Conservation (phyloP, 2,329 filamentous ascomycete species). For the Calonectria ilicicola region DNA sequence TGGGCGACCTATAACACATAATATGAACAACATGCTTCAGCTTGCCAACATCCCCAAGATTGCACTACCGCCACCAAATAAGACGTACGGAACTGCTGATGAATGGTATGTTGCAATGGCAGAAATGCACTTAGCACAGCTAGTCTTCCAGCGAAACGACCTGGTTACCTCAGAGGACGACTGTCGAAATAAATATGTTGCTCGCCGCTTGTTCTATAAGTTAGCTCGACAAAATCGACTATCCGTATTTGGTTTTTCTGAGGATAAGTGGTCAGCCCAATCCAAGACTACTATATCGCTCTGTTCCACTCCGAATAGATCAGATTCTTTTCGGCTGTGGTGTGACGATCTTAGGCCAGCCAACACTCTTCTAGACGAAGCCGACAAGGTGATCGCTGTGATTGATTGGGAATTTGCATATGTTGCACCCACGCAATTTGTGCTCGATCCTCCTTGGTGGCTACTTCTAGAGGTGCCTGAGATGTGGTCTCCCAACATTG, state of each 20-base stretch:
- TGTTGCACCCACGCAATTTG: slow-evolving; percentile 48
- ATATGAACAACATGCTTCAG: slow-evolving; percentile 1
- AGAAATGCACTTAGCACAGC: background rate
- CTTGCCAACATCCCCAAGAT: background rate
- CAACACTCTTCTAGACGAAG: slow-evolving; percentile 48
- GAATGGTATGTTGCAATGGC: slow-evolving; percentile 1
- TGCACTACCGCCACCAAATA: background rate
- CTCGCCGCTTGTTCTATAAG: slow-evolving; percentile 45
- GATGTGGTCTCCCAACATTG: slow-evolving; percentile 46
- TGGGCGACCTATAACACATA: background rate
- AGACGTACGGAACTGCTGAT: background rate
- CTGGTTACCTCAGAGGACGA: background rate
- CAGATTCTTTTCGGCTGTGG: slow-evolving; percentile 43
- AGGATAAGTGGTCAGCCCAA: slow-evolving; percentile 47
- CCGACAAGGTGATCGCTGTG: slow-evolving; percentile 37
- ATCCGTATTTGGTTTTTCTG: slow-evolving; percentile 43
- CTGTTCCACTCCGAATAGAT: background rate
- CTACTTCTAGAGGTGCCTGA: slow-evolving; percentile 49
- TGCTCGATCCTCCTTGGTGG: slow-evolving; percentile 53
- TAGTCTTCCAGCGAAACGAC: background rate
- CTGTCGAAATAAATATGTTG: background rate
- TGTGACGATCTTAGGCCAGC: slow-evolving; percentile 48
- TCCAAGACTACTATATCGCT: slow-evolving; percentile 15
- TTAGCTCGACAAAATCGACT: slow-evolving; percentile 44
- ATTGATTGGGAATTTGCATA: slow-evolving; percentile 58